Percentiles rank a stretch among this genome's conserved stretches.
Conservation (phyloP, 441 rosid species). For the Sinapis alba region DNA sequence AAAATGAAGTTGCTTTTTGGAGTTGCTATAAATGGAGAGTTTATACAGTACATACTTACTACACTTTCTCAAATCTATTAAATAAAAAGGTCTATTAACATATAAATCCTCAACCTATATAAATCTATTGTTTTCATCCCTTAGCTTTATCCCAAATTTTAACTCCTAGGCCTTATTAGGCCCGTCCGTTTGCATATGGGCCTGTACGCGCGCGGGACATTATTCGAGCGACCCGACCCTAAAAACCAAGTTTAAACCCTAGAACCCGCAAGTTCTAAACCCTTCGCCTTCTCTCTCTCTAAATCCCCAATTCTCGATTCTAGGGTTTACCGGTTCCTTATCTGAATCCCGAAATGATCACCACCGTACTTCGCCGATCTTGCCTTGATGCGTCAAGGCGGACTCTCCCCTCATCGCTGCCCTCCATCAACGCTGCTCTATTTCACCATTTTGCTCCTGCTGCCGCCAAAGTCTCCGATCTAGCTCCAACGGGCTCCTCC, state of each 20-base stretch:
- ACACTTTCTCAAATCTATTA: too few species aligned
- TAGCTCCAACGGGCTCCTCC: conserved; percentile 1
- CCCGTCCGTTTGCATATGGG: background rate
- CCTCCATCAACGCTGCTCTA: conserved; percentile 35
- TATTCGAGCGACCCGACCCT: background rate
- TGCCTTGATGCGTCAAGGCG: conserved; percentile 31
- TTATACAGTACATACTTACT: too few species aligned
- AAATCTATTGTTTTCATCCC: background rate
- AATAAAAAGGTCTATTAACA: too few species aligned
- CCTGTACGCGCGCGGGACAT: background rate
- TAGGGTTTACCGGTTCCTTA: background rate
- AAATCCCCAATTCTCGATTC: background rate
- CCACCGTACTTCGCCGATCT: conserved; percentile 39
- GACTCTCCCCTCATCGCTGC: conserved; percentile 35
- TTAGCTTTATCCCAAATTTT: background rate
- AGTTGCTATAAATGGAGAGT: too few species aligned
- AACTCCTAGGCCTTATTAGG: background rate
- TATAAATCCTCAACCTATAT: background rate
- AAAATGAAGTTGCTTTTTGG: too few species aligned
- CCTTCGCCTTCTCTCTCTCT: background rate
- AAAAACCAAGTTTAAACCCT: background rate
- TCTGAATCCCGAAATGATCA: conserved; percentile 37
- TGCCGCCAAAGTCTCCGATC: conserved; percentile 2
- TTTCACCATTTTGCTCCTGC: conserved; percentile 28
- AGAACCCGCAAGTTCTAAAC: background rate